Evolutionary conservation across 345 rosid species (phyloP).

Genomic region (Gossypium ekmanianum): DNA sequence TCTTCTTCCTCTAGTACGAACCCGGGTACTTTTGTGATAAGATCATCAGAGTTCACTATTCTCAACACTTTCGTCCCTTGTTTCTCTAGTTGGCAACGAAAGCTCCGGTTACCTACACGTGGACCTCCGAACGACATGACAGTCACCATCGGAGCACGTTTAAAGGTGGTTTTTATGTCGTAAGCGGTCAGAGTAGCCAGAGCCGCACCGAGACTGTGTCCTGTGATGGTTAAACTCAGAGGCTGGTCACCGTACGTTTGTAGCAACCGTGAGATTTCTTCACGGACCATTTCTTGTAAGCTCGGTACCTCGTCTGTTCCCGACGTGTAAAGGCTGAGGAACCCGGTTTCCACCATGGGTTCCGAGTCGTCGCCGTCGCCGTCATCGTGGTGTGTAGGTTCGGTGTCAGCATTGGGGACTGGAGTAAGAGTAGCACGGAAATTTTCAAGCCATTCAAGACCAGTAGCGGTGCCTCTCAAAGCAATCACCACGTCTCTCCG

Average conservation of each 20-base stretch:
- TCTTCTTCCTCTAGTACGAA: conserved; percentile 51
- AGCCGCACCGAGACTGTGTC: conserved; percentile 94
- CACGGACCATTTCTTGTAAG: conserved; percentile 55
- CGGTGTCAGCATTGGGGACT: background rate
- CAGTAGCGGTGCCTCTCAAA: conserved; percentile 79
- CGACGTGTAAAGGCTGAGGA: conserved; percentile 75
- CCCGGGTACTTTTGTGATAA: conserved; percentile 85
- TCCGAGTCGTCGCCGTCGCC: conserved; percentile 1
- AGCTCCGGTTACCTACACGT: conserved; percentile 74
- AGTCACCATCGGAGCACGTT: conserved; percentile 54
- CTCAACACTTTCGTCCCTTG: conserved; percentile 70
- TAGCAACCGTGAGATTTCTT: conserved; percentile 53
- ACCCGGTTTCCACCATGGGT: conserved; percentile 94
- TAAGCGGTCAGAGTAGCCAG: conserved; percentile 72
- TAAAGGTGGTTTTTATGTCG: conserved; percentile 60
- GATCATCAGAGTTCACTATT: conserved; percentile 83
- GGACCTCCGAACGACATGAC: conserved; percentile 95
- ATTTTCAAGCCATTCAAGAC: conserved; percentile 93
- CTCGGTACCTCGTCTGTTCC: conserved; percentile 38
- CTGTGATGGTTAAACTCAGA: conserved; percentile 78
- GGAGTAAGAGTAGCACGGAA: conserved; percentile 68
- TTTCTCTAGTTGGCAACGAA: conserved; percentile 53
- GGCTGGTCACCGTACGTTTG: conserved; percentile 64
- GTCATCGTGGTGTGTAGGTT: background rate
- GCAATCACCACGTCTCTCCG: conserved; percentile 86